Conservation (phyloP, 2,329 filamentous ascomycete species). For the Thermoascus crustaceus region DNA sequence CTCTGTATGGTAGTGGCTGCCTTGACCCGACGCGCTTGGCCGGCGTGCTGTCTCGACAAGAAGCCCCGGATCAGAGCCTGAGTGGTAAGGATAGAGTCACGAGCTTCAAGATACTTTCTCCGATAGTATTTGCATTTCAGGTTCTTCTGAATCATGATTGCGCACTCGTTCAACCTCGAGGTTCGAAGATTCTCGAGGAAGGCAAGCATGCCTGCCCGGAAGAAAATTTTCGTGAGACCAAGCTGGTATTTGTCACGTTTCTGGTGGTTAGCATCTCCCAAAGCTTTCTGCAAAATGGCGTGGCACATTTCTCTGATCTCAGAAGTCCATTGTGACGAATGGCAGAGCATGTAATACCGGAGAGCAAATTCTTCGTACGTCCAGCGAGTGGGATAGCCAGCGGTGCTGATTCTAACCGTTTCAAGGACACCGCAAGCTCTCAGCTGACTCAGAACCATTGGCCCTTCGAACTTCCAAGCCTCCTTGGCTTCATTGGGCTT, state of each 20-base stretch:
- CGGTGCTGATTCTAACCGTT: conserved; percentile 94
- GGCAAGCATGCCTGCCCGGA: conserved; percentile 96
- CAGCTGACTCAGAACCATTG: conserved; percentile 96
- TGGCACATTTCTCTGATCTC: conserved; percentile 94
- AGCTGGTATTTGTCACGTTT: conserved; percentile 92
- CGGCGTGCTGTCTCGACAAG: conserved; percentile 66
- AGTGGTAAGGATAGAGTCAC: conserved; percentile 68
- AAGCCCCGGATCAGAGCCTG: conserved; percentile 73
- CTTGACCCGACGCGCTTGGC: conserved; percentile 73
- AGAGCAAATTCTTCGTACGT: conserved; percentile 98
- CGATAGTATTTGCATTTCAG: conserved; percentile 91
- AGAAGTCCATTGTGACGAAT: conserved; percentile 79
- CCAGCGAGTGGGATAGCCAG: conserved; percentile 95
- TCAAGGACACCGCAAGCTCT: conserved; percentile 98
- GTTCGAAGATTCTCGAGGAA: conserved; percentile 94
- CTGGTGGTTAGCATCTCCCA: conserved; percentile 67
- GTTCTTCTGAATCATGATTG: conserved; percentile 98
- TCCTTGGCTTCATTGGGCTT: conserved; percentile 97
- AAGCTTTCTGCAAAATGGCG: conserved; percentile 77
- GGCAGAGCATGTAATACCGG: conserved; percentile 96
- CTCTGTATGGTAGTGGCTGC: conserved; percentile 92
- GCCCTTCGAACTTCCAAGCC: conserved; percentile 95
- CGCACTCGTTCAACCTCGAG: conserved; percentile 80
- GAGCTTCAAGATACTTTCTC: conserved; percentile 78
- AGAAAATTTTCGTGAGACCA: conserved; percentile 97